These are phyloP conservation scores for Penicillium sp. DNA, from an alignment of 2,329 filamentous ascomycete species.

Conservation along the genomic window DNA sequence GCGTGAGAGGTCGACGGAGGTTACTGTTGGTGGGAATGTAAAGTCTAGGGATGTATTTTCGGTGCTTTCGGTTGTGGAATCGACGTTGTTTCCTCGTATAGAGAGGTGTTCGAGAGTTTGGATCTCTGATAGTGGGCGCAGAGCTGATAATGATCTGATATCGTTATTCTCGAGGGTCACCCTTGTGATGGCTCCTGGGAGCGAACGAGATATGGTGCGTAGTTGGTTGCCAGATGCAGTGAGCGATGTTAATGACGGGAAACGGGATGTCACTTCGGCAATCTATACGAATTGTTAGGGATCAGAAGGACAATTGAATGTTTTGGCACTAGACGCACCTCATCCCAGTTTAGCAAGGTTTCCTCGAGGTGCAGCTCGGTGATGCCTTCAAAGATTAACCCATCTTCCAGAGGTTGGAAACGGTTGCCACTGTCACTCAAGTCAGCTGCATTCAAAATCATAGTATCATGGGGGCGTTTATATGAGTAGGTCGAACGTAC, in stretches of 20 bases:
- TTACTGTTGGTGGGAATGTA: conserved; percentile 61
- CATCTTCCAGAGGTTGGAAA: conserved; percentile 51
- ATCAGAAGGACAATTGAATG: conserved; percentile 12
- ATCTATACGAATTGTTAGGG: conserved; percentile 39
- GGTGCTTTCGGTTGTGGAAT: conserved; percentile 46
- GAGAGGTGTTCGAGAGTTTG: conserved; percentile 56
- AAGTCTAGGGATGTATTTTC: conserved; percentile 44
- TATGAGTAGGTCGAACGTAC: conserved; percentile 54
- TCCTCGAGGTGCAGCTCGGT: conserved; percentile 70
- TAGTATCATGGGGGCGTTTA: not conserved
- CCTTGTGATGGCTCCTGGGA: conserved; percentile 47
- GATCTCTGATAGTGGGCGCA: conserved; percentile 60
- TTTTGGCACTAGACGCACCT: conserved; percentile 56
- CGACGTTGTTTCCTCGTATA: conserved; percentile 79
- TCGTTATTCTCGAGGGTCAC: conserved; percentile 59
- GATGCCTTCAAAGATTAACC: conserved; percentile 57
- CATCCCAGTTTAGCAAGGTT: conserved; percentile 69
- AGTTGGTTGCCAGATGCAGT: conserved; percentile 47
- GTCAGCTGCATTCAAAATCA: conserved; percentile 21
- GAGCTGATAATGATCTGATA: conserved; percentile 43
- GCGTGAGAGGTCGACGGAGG: conserved; percentile 75
- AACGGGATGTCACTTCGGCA: conserved; percentile 40
- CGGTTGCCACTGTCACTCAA: conserved; percentile 72
- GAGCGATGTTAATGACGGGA: conserved; percentile 44
- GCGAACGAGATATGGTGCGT: conserved; percentile 36